A percentile compares a stretch with the other conserved stretches of the same genome.
phyloP scores from a whole-genome alignment of 805 yeast species.

The Lipomyces lipofer region DNA sequence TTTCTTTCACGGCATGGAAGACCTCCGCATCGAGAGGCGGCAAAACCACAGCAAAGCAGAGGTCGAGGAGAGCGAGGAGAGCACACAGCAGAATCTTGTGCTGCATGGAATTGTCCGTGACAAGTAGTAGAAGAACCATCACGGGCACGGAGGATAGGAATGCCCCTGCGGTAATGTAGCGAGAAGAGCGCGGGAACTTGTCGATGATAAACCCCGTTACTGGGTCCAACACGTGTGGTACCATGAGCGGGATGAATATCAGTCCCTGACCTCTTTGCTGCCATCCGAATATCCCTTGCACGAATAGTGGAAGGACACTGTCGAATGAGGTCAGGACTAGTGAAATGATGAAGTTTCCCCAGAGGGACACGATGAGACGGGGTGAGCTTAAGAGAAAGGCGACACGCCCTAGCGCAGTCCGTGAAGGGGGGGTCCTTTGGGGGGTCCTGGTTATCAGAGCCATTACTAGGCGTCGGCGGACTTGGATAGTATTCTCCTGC shows the following conservation, averaged over 20 bases:
- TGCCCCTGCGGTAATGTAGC: slow-evolving; percentile 34
- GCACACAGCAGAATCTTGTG: slow-evolving; percentile 37
- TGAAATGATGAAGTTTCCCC: too few species aligned
- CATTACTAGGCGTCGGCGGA: not conserved
- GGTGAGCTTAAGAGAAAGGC: too few species aligned
- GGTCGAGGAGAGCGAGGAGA: slow-evolving; percentile 35
- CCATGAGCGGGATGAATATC: slow-evolving; percentile 37
- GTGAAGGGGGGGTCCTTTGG: too few species aligned
- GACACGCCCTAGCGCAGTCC: too few species aligned
- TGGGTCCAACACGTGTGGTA: slow-evolving; percentile 37
- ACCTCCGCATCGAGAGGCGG: slow-evolving; percentile 38
- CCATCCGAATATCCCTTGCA: too few species aligned
- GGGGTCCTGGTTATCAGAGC: slow-evolving; percentile 24
- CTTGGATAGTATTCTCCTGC: not conserved
- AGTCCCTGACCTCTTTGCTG: slow-evolving; percentile 38
- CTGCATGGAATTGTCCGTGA: slow-evolving; percentile 29
- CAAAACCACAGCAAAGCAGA: slow-evolving; percentile 31
- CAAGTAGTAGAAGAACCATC: slow-evolving; percentile 35
- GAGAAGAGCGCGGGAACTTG: slow-evolving; percentile 36
- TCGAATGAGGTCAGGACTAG: too few species aligned
- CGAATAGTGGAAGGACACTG: too few species aligned
- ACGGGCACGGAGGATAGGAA: slow-evolving; percentile 28
- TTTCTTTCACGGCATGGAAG: slow-evolving; percentile 29
- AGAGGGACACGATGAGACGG: too few species aligned
- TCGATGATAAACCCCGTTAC: slow-evolving; percentile 35